Percentiles rank a stretch among this genome's conserved stretches.
Evolutionary conservation across 1,139 yeast species (phyloP).

Genomic region (Candida albicans): DNA sequence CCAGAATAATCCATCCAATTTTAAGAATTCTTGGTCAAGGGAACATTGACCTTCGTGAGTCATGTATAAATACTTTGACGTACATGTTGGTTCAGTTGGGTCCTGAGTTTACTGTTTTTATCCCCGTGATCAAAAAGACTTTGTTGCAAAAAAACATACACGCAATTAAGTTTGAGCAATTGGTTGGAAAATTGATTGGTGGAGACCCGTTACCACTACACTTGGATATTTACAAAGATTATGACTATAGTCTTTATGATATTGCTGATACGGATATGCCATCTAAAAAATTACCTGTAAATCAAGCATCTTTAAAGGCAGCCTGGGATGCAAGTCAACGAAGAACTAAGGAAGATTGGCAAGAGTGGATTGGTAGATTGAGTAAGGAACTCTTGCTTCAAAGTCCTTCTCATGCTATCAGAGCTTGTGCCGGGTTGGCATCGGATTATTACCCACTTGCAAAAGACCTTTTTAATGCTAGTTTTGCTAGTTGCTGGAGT

Average conservation of each 20-base stretch:
- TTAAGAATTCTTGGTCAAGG: slow-evolving; percentile 63
- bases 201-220: slow-evolving; percentile 90
- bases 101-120: slow-evolving; percentile 78
- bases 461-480: slow-evolving; percentile 86
- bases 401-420: slow-evolving; percentile 90
- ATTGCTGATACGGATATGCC: slow-evolving; percentile 68
- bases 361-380: slow-evolving; percentile 90
- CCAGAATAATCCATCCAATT: slow-evolving; percentile 86
- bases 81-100: slow-evolving; percentile 80
- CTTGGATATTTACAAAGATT: slow-evolving; percentile 67
- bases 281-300: slow-evolving; percentile 75
- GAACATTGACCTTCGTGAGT: slow-evolving; percentile 61
- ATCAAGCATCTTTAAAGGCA: slow-evolving; percentile 70
- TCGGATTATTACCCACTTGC: slow-evolving; percentile 88
- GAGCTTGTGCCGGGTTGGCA: slow-evolving; percentile 92
- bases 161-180: slow-evolving; percentile 75
- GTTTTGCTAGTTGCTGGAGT: slow-evolving; percentile 96
- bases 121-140: slow-evolving; percentile 80
- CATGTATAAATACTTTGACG: slow-evolving; percentile 79
- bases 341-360: slow-evolving; percentile 95
- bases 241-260: slow-evolving; percentile 57
- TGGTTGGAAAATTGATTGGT: slow-evolving; percentile 73
- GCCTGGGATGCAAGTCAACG: slow-evolving; percentile 94
- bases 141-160: slow-evolving; percentile 64
- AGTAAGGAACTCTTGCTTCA: slow-evolving; percentile 86